These are phyloP conservation scores for Fusarium aywerte DNA, from an alignment of 2,329 filamentous ascomycete genomes.

Conservation along the genomic window DNA sequence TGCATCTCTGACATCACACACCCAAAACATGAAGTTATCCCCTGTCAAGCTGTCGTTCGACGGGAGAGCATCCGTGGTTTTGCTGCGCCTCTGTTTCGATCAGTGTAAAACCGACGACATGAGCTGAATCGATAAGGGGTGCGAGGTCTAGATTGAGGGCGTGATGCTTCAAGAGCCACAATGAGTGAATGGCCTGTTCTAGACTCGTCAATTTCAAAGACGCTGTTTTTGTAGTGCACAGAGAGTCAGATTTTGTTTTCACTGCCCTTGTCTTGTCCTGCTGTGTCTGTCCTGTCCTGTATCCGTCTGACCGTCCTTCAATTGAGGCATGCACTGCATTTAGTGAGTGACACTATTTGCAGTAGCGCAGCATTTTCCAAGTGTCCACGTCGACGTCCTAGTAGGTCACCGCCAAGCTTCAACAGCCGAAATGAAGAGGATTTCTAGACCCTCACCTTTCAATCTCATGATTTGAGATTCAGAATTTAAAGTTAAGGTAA, in stretches of 20 bases:
- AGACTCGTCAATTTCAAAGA: slow-evolving; percentile 1
- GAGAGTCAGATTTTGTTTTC: not conserved
- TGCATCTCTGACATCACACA: slow-evolving; percentile 37
- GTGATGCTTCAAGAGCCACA: slow-evolving; percentile 8
- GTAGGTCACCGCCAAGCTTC: slow-evolving; percentile 28
- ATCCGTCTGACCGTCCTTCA: slow-evolving; percentile 3
- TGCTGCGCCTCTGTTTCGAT: slow-evolving; percentile 16
- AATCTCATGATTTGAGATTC: slow-evolving; percentile 11
- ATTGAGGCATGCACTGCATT: slow-evolving; percentile 22
- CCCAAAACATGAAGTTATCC: slow-evolving; percentile 3
- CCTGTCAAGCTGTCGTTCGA: slow-evolving; percentile 32
- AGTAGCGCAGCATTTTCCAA: slow-evolving; percentile 17
- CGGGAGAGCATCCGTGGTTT: slow-evolving; percentile 32
- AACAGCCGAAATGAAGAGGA: slow-evolving; percentile 41
- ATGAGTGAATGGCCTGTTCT: slow-evolving; percentile 9
- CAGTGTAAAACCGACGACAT: slow-evolving; percentile 9
- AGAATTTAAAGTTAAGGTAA: slow-evolving; percentile 28
- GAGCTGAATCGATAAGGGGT: slow-evolving; percentile 31
- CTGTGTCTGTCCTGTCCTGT: not conserved
- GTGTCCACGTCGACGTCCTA: slow-evolving; percentile 9
- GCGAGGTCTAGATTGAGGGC: slow-evolving; percentile 13
- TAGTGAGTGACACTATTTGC: slow-evolving; percentile 36
- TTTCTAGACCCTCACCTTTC: slow-evolving; percentile 6
- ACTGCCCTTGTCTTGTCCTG: not conserved
- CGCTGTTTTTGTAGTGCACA: not conserved